Conservation (phyloP, 305 asterid species). For the Caryopteris hybrid region DNA sequence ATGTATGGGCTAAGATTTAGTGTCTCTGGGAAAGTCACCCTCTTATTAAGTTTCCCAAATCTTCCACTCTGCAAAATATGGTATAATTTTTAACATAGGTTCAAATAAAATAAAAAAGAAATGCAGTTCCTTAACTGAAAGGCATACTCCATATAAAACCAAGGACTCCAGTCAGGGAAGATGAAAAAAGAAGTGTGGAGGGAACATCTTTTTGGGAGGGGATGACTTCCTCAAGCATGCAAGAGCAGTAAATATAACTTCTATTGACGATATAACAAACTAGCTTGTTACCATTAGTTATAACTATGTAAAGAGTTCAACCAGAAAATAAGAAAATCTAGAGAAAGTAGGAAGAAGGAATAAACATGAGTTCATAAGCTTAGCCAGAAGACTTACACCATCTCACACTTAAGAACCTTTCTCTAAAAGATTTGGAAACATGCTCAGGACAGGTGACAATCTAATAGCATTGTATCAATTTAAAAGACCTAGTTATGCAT, state of each 20-base stretch:
- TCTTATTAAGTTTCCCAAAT: constrained; percentile 91
- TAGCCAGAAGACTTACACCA: not conserved
- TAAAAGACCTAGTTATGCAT: not conserved
- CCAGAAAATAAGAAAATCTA: not conserved
- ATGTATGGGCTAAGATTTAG: constrained; percentile 76
- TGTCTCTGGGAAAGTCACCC: constrained; percentile 85
- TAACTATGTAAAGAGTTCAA: not conserved
- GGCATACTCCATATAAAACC: not conserved
- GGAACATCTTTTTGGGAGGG: not conserved
- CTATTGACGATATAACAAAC: not conserved
- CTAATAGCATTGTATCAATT: not conserved
- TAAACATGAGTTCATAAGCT: not conserved
- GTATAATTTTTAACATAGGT: constrained; percentile 12
- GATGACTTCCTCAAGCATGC: not conserved
- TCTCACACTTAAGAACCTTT: not conserved
- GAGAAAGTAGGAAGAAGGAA: not conserved
- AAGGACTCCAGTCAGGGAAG: not conserved
- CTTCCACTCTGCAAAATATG: constrained; percentile 74
- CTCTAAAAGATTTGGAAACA: not conserved
- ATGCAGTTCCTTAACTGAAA: not conserved
- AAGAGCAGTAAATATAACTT: not conserved
- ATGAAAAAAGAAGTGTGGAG: not conserved
- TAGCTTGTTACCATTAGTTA: not conserved
- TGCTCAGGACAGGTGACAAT: not conserved
- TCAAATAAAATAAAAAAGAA: not conserved